Conservation (phyloP, 202 grass and related monocot genomes). For the Carex arenaria region DNA sequence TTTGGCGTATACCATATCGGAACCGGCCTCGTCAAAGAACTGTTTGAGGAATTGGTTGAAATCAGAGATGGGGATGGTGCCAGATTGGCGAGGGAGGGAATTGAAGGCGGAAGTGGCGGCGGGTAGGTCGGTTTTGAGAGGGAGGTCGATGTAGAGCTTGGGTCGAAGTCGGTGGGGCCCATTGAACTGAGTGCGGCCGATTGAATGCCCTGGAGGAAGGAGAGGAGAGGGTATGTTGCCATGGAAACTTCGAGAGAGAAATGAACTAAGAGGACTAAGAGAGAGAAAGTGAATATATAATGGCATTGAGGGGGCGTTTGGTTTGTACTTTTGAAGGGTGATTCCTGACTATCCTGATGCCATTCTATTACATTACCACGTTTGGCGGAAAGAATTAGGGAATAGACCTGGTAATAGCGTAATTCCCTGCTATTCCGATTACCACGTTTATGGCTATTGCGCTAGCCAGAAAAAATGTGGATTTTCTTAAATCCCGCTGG, state of each 20-base stretch:
- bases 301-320: too few species aligned
- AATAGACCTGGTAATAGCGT: too few species aligned
- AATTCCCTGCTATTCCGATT: too few species aligned
- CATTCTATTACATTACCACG: too few species aligned
- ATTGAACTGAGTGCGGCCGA: slow-evolving; percentile 41
- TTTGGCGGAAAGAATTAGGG: too few species aligned
- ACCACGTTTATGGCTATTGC: too few species aligned
- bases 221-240: slow-evolving; percentile 35
- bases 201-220: slow-evolving; percentile 68
- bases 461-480: too few species aligned
- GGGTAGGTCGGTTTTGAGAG: slow-evolving; percentile 42
- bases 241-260: background rate
- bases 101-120: slow-evolving; percentile 35
- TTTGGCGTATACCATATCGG: slow-evolving; percentile 48
- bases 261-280: too few species aligned
- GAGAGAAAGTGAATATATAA: too few species aligned
- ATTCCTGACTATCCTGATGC: too few species aligned
- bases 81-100: slow-evolving; percentile 1
- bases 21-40: slow-evolving; percentile 45
- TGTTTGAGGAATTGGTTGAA: slow-evolving; percentile 37
- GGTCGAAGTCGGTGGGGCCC: slow-evolving; percentile 22
- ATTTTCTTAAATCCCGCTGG: too few species aligned
- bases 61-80: slow-evolving; percentile 17
- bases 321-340: too few species aligned
- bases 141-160: slow-evolving; percentile 84